Conservation (phyloP, 2,329 filamentous ascomycete genomes). For the Aspergillus neotritici region DNA sequence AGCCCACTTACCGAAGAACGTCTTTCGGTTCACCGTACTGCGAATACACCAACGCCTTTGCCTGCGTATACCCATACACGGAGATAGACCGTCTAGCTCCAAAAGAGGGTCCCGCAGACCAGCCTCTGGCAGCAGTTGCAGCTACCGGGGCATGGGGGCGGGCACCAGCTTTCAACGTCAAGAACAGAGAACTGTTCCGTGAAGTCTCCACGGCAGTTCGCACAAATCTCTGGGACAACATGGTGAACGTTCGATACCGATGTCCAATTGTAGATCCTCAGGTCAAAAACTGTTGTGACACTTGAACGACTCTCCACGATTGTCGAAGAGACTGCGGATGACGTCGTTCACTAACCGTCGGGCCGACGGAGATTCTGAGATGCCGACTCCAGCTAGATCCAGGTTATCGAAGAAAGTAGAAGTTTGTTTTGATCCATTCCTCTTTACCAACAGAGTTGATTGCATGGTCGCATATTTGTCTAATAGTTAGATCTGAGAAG, state of each 20-base stretch:
- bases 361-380: slow-evolving; percentile 15
- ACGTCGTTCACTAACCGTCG: slow-evolving; percentile 18
- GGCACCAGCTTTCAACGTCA: slow-evolving; percentile 10
- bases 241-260: slow-evolving; percentile 6
- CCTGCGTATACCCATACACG: slow-evolving; percentile 46
- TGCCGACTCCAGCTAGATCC: slow-evolving; percentile 1
- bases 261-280: not conserved
- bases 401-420: too few species aligned
- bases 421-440: not conserved
- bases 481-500: too few species aligned
- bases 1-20: slow-evolving; percentile 36
- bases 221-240: slow-evolving; percentile 25
- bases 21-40: slow-evolving; percentile 47
- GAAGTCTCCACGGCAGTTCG: slow-evolving; percentile 16
- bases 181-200: slow-evolving; percentile 8
- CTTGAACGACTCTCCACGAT: not conserved
- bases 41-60: slow-evolving; percentile 45
- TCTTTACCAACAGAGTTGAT: not conserved
- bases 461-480: too few species aligned
- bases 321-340: slow-evolving; percentile 12
- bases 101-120: slow-evolving; percentile 10
- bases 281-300: not conserved
- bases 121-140: slow-evolving; percentile 9
- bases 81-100: slow-evolving; percentile 36
- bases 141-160: slow-evolving; percentile 5